A percentile compares a stretch with the other conserved stretches of the same genome.
Conservation (phyloP, 2,329 filamentous ascomycete genomes). For the Aspergillus awamori region DNA sequence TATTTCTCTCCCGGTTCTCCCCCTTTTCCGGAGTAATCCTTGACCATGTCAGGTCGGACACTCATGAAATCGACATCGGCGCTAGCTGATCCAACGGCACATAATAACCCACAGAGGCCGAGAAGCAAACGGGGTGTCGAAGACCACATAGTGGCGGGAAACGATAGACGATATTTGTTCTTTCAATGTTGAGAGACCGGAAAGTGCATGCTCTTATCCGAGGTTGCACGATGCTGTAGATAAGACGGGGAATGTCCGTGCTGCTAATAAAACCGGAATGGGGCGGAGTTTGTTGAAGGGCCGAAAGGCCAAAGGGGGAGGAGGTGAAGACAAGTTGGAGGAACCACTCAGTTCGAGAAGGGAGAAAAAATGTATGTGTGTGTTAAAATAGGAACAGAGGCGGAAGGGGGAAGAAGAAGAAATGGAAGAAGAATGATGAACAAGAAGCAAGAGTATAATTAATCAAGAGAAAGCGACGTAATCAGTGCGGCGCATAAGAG, state of each 20-base stretch:
- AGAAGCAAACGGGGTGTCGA: constrained; percentile 16
- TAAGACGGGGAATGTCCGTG: not conserved
- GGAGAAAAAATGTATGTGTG: not conserved
- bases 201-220: constrained; percentile 10
- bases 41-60: constrained; percentile 45
- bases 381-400: not conserved
- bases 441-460: not conserved
- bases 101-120: constrained; percentile 24
- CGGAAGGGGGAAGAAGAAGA: not conserved
- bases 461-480: not conserved
- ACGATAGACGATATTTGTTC: not conserved
- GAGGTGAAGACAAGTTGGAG: not conserved
- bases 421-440: not conserved
- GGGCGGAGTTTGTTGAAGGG: not conserved
- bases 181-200: constrained; percentile 4
- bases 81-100: constrained; percentile 22
- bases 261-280: constrained; percentile 1
- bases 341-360: not conserved
- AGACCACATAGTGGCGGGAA: constrained; percentile 26
- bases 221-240: constrained; percentile 10
- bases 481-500: not conserved
- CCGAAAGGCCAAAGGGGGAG: not conserved
- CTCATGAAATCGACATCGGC: constrained; percentile 47
- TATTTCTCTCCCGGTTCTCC: constrained; percentile 52
- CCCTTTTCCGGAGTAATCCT: constrained; percentile 43